These are phyloP conservation scores for Plasmodium vivax DNA, from an alignment of 169 alveolate species.

Conservation along the genomic window DNA sequence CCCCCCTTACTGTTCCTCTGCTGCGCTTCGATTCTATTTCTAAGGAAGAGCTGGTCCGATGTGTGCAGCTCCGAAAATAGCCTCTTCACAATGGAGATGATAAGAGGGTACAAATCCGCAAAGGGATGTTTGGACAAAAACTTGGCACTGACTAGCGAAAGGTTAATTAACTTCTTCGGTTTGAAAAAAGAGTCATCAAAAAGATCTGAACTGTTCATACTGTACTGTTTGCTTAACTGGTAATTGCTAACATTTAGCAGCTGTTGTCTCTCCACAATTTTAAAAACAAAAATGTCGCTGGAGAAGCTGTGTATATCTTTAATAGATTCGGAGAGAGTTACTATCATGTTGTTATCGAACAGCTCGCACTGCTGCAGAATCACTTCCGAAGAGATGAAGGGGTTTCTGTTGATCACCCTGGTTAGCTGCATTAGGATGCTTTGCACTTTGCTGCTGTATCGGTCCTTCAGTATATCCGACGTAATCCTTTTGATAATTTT, in stretches of 20 bases:
- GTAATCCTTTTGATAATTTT: slow-evolving; percentile 58
- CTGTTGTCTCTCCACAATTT: slow-evolving; percentile 66
- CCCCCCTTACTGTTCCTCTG: not conserved
- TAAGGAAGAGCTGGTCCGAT: slow-evolving; percentile 7
- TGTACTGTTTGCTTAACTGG: slow-evolving; percentile 40
- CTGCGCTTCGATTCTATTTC: not conserved
- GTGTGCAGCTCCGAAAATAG: slow-evolving; percentile 57
- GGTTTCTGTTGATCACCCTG: slow-evolving; percentile 23
- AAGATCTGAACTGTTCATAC: slow-evolving; percentile 19
- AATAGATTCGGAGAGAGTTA: slow-evolving; percentile 61
- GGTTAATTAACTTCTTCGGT: slow-evolving; percentile 43
- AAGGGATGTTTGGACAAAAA: slow-evolving; percentile 58
- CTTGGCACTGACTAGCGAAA: slow-evolving; percentile 47
- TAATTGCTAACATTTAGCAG: slow-evolving; percentile 36
- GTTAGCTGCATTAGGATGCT: slow-evolving; percentile 10
- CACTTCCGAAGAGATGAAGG: slow-evolving; percentile 26
- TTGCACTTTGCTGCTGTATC: slow-evolving; percentile 38
- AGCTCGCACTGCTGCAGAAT: slow-evolving; percentile 54
- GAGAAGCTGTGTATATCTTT: slow-evolving; percentile 42
- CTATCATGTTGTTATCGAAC: slow-evolving; percentile 57
- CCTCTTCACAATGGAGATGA: slow-evolving; percentile 40
- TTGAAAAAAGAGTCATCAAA: slow-evolving; percentile 32
- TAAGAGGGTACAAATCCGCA: slow-evolving; percentile 34
- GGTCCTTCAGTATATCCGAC: slow-evolving; percentile 49
- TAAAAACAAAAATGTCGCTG: slow-evolving; percentile 43